These are phyloP conservation scores for Pyrenopolyporus hunteri DNA, from an alignment of 495 filamentous ascomycete species.

Conservation along the genomic window DNA sequence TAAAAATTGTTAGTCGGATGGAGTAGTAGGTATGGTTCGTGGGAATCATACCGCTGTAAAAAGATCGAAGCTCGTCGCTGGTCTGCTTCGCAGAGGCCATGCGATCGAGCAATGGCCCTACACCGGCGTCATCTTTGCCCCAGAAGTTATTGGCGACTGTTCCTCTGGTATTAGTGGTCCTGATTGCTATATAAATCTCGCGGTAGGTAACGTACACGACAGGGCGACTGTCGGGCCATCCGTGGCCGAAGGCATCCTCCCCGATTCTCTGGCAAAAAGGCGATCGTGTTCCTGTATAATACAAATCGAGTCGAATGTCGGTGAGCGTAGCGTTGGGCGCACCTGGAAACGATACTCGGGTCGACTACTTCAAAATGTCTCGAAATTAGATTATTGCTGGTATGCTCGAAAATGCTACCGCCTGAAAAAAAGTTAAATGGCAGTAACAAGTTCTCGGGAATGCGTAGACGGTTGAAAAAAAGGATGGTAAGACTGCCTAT, in stretches of 20 bases:
- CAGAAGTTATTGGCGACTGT: slow-evolving; percentile 99
- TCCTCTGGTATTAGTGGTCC: slow-evolving; percentile 22
- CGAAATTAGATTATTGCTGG: slow-evolving; percentile 28
- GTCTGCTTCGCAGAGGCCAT: slow-evolving; percentile 96
- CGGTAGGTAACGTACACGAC: slow-evolving; percentile 36
- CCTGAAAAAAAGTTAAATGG: background rate
- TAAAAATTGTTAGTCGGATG: slow-evolving; percentile 4
- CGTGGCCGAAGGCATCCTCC: slow-evolving; percentile 42
- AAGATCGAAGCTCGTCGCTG: slow-evolving; percentile 89
- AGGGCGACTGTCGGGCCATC: slow-evolving; percentile 43
- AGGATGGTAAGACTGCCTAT: background rate
- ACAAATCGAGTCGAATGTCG: background rate
- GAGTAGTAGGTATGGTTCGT: background rate
- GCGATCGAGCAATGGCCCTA: slow-evolving; percentile 88
- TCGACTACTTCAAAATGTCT: slow-evolving; percentile 21
- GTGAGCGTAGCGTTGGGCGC: slow-evolving; percentile 2
- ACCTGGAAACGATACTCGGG: background rate
- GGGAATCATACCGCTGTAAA: slow-evolving; percentile 75
- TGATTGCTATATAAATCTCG: background rate
- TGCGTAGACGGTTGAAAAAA: slow-evolving; percentile 23
- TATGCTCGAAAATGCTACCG: background rate
- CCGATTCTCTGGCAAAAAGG: slow-evolving; percentile 7
- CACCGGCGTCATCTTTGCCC: slow-evolving; percentile 98
- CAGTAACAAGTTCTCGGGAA: slow-evolving; percentile 20
- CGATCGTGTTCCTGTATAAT: slow-evolving; percentile 8